Conservation (phyloP, 345 rosid species). For the Populus davidiana region DNA sequence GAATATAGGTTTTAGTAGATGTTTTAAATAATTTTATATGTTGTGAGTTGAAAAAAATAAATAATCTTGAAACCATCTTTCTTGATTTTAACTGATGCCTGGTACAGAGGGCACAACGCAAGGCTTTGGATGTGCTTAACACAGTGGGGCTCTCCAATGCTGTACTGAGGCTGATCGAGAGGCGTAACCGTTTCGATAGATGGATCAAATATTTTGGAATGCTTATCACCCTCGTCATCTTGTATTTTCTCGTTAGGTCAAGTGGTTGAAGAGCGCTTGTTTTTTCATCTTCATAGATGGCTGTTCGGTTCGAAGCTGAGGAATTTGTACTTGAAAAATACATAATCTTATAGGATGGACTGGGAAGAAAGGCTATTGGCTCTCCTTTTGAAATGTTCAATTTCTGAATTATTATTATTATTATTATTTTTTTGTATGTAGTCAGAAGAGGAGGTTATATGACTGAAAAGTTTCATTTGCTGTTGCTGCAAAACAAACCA, state of each 20-base stretch:
- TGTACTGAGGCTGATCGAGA: conserved; percentile 81
- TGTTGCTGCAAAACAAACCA: neutral
- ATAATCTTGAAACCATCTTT: neutral
- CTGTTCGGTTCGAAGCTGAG: neutral
- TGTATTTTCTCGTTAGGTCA: conserved; percentile 67
- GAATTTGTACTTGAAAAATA: neutral
- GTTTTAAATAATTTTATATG: too few species aligned
- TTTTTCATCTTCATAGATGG: neutral
- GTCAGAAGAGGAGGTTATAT: neutral
- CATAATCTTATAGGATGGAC: neutral
- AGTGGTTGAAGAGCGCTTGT: conserved; percentile 7
- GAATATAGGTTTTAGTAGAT: neutral
- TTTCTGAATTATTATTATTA: neutral
- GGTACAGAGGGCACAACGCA: conserved; percentile 80
- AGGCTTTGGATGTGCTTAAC: conserved; percentile 81
- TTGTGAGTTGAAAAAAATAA: too few species aligned
- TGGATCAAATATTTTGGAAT: conserved; percentile 89
- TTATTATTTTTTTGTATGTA: neutral
- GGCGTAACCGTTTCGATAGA: conserved; percentile 81
- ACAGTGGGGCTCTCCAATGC: conserved; percentile 92
- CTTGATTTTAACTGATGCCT: neutral
- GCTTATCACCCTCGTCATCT: conserved; percentile 50
- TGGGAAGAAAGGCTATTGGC: neutral
- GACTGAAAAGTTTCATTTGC: neutral
- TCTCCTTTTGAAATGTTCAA: neutral